A percentile compares a stretch with the other conserved stretches of the same genome.
Conservation (phyloP, 2,329 filamentous ascomycete genomes). For the Leptoxyphium fumago region DNA sequence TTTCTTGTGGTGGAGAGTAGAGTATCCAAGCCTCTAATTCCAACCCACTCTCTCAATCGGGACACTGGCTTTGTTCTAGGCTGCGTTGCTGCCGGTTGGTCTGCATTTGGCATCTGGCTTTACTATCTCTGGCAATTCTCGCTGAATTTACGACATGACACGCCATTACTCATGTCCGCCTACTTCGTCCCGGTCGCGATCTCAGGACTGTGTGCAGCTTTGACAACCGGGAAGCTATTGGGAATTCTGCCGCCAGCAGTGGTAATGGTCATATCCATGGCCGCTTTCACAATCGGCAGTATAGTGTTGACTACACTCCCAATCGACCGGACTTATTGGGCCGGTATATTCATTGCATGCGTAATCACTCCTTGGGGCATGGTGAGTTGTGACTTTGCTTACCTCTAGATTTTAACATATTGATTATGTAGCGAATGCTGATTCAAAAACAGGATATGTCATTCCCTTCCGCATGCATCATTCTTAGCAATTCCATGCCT, state of each 20-base stretch:
- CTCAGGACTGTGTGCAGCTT: conserved; percentile 22
- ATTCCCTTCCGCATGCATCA: conserved; percentile 15
- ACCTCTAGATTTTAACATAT: conserved; percentile 19
- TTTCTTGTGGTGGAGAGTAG: conserved; percentile 18
- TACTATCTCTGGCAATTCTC: conserved; percentile 21
- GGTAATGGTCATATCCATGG: conserved; percentile 24
- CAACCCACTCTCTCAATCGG: conserved; percentile 12
- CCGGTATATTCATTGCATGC: conserved; percentile 22
- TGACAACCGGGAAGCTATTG: conserved; percentile 23
- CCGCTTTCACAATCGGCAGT: conserved; percentile 20
- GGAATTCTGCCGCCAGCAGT: conserved; percentile 23
- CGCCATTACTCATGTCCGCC: conserved; percentile 20
- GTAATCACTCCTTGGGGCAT: conserved; percentile 22
- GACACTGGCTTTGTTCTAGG: conserved; percentile 15
- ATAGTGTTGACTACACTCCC: conserved; percentile 18
- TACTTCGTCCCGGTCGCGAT: conserved; percentile 20
- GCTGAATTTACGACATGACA: conserved; percentile 16
- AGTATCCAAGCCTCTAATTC: conserved; percentile 11
- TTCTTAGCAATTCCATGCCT: conserved; percentile 16
- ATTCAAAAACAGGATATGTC: conserved; percentile 10
- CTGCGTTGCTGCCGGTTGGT: conserved; percentile 18
- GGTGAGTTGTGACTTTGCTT: conserved; percentile 1
- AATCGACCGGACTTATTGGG: conserved; percentile 22
- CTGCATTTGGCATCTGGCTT: conserved; percentile 23
- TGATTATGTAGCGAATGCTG: no score